Evolutionary conservation across 176 grass and related monocot species (phyloP).

Genomic region (Phyllostachys edulis): DNA sequence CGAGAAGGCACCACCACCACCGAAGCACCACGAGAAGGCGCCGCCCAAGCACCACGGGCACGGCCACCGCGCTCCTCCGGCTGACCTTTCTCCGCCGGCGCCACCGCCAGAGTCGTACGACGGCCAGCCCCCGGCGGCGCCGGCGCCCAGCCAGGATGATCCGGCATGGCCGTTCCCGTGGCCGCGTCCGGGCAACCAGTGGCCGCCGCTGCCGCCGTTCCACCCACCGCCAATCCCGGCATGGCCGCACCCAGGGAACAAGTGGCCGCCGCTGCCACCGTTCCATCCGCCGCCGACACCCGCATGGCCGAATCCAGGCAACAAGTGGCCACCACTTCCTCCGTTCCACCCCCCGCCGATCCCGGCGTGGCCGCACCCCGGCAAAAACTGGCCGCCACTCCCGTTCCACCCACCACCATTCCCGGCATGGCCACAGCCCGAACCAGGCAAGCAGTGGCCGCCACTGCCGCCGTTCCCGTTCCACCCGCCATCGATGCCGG

Average conservation of each 20-base stretch:
- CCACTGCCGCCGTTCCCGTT: constrained; percentile 21
- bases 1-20: neutral
- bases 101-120: constrained; percentile 3
- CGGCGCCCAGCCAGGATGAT: neutral
- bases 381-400: constrained; percentile 19
- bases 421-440: constrained; percentile 18
- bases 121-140: neutral
- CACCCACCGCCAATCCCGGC: constrained; percentile 12
- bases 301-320: neutral
- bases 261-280: constrained; percentile 16
- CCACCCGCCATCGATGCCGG: constrained; percentile 22
- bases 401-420: constrained; percentile 24
- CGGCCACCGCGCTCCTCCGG: constrained; percentile 9
- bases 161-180: constrained; percentile 18
- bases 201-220: constrained; percentile 1
- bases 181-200: constrained; percentile 1
- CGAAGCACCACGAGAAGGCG: constrained; percentile 8
- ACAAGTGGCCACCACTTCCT: neutral
- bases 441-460: constrained; percentile 24
- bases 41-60: constrained; percentile 40
- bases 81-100: constrained; percentile 18
- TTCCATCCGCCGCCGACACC: constrained; percentile 21
- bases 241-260: neutral
- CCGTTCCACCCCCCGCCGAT: neutral
- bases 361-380: neutral